phyloP scores from a whole-genome alignment of 177 flowering plant genomes.

The Tripterygium wilfordii region DNA sequence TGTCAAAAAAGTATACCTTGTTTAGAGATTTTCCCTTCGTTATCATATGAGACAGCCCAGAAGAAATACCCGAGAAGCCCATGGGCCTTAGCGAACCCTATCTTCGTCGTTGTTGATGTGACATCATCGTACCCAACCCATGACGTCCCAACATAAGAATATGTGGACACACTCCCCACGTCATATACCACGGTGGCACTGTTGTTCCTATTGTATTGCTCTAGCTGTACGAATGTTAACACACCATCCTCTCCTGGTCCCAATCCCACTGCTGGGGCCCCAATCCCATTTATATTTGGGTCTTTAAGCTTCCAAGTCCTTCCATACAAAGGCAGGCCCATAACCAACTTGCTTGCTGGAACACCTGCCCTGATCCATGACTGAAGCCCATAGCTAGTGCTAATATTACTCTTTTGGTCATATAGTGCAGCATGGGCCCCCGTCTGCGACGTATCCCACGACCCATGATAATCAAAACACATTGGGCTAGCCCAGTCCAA shows the following conservation, averaged over 20 bases:
- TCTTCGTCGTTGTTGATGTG: constrained; percentile 16
- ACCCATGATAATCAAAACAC: too few species aligned
- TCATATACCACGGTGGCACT: constrained; percentile 39
- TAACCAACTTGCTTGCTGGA: too few species aligned
- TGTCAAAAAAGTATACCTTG: constrained; percentile 16
- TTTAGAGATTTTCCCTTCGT: constrained; percentile 25
- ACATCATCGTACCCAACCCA: constrained; percentile 57
- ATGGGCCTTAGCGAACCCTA: constrained; percentile 27
- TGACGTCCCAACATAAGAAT: constrained; percentile 29
- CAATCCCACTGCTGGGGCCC: constrained; percentile 28
- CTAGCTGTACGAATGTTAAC: constrained; percentile 13
- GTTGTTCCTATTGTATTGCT: constrained; percentile 17
- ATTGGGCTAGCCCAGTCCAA: constrained; percentile 38
- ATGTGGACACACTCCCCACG: constrained; percentile 26
- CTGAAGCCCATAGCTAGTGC: too few species aligned
- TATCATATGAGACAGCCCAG: constrained; percentile 45
- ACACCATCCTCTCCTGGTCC: constrained; percentile 31
- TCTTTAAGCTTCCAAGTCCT: too few species aligned
- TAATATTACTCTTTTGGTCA: too few species aligned
- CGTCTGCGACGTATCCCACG: too few species aligned
- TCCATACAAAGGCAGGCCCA: too few species aligned
- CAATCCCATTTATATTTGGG: constrained; percentile 27
- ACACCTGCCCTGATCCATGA: constrained; percentile 41
- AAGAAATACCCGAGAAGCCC: constrained; percentile 47
- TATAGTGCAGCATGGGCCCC: too few species aligned